These are phyloP conservation scores for Fraxinus pennsylvanica DNA, from an alignment of 257 asterid genomes.

Conservation along the genomic window DNA sequence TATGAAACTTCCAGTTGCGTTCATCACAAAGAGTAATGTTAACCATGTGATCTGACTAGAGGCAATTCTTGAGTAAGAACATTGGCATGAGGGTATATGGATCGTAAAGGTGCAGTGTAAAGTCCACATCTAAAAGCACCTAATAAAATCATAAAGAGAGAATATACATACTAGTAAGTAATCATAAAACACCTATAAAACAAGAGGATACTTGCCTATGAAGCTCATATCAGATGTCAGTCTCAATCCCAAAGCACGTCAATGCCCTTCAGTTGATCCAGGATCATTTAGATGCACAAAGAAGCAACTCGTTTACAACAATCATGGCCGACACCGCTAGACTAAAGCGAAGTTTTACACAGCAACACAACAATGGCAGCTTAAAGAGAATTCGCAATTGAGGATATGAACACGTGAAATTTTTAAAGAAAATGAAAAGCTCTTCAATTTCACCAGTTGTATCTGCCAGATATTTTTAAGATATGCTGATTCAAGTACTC, in stretches of 20 bases:
- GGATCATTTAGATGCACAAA: slow-evolving; percentile 25
- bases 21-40: not conserved
- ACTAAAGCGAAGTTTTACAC: slow-evolving; percentile 22
- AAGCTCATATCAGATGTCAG: slow-evolving; percentile 20
- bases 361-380: slow-evolving; percentile 21
- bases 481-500: not conserved
- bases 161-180: not conserved
- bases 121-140: not conserved
- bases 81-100: not conserved
- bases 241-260: slow-evolving; percentile 26
- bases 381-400: not conserved
- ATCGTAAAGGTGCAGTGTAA: not conserved
- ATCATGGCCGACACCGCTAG: slow-evolving; percentile 26
- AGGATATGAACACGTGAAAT: not conserved
- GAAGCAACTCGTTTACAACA: slow-evolving; percentile 23
- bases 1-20: not conserved
- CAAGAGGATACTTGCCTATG: slow-evolving; percentile 51
- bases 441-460: not conserved
- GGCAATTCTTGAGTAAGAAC: not conserved
- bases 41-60: not conserved
- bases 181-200: slow-evolving; percentile 22
- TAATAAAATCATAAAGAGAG: not conserved
- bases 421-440: too few relatives aligned
- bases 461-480: not conserved
- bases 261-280: slow-evolving; percentile 31